Conservation (phyloP, 2,329 filamentous ascomycete species). For the Metarhizium guizhouense region DNA sequence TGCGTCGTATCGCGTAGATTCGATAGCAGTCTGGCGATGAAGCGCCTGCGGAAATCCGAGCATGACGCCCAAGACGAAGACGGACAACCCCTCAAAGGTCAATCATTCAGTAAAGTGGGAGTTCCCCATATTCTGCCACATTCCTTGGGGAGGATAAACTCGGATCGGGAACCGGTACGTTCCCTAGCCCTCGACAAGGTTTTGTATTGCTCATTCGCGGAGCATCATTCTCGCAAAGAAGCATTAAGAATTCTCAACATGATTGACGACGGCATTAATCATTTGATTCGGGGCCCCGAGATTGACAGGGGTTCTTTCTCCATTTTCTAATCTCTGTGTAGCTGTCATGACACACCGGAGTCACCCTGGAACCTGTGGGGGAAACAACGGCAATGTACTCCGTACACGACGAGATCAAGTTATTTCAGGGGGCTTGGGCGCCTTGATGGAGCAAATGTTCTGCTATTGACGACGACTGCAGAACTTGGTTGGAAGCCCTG, state of each 20-base stretch:
- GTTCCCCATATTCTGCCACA: slow-evolving; percentile 11
- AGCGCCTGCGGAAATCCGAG: neutral
- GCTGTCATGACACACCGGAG: no score
- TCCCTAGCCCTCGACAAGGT: neutral
- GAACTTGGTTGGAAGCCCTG: no score
- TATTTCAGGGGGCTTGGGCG: no score
- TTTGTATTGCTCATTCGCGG: neutral
- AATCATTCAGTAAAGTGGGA: slow-evolving; percentile 4
- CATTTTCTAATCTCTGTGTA: no score
- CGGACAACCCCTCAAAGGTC: neutral
- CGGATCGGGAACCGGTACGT: slow-evolving; percentile 5
- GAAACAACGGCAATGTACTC: no score
- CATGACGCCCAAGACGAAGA: slow-evolving; percentile 4
- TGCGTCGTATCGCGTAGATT: slow-evolving; percentile 6
- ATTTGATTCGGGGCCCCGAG: slow-evolving; percentile 27
- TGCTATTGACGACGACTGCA: no score
- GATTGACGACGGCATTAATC: slow-evolving; percentile 26
- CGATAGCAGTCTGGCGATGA: neutral
- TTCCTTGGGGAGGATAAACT: slow-evolving; percentile 4
- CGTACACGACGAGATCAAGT: no score
- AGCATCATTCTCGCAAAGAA: slow-evolving; percentile 18
- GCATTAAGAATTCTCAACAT: slow-evolving; percentile 31
- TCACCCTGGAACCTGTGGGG: no score
- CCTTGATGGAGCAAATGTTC: no score
- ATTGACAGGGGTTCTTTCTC: slow-evolving; percentile 21